Evolutionary conservation across 2,329 filamentous ascomycete genomes (phyloP), one percentile per base, ranked within the genome.

Genomic region (Botrytis hyacinthi): DNA sequence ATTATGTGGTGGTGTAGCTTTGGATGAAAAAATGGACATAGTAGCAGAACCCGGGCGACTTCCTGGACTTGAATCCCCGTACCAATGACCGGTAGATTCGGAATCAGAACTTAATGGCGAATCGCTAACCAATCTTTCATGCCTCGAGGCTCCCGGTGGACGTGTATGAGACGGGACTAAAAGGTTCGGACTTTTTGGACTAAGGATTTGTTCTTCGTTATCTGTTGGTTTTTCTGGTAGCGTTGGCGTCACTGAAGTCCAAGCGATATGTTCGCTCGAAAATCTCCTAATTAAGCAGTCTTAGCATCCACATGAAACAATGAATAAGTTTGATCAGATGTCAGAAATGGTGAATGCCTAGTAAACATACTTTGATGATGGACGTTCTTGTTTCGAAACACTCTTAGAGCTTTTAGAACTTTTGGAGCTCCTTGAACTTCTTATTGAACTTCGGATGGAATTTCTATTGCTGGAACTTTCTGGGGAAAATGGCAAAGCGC

Each of bases 1-100:
- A 46, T 77, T 75, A 69, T 79, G 79, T 75, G 80, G 78, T 76
- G 79, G 79, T 75, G 79, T 76, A 69, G 80, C 74, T 71, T 80
- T 80, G 61, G 75, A 71, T n/a, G 80, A 80, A 74, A 81, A 81
- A 67, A 81, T 77, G 73, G 80, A 80, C 79, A 81, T 80, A 75
- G 77, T 80, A 74, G 74, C 66, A 57, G 80, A 81, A 44, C 73
- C 74, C 18, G 79, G 75, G 48, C 77, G 73, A 65, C 75, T 76
- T 35, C 70, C 75, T 57, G 77, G 76, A 70, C 77, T 80, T 29
- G 78, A 77, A 72, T 78, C 75, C 65, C 76, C 78, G 73, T 79
- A 78, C 78, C 79, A 80, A 75, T 77, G 75, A 51, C 74, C 77
- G 26, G 75, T 77, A 26, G 78, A 78, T 74, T 79, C 78, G 62